Conservation (phyloP, 2,329 filamentous ascomycete genomes). For the Alternaria gaisen region DNA sequence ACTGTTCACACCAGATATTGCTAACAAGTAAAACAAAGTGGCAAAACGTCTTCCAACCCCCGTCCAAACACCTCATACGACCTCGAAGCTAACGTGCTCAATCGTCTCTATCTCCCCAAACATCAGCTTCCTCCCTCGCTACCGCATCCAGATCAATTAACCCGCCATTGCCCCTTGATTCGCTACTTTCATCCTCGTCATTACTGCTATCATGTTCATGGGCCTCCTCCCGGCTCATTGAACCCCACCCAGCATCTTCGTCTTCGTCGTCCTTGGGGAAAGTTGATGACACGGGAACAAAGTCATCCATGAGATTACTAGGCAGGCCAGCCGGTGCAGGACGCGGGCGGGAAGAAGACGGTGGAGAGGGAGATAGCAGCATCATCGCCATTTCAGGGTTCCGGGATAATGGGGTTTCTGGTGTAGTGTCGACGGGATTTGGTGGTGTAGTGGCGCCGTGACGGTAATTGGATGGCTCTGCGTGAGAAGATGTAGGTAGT, state of each 20-base stretch:
- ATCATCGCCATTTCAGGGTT: slow-evolving; percentile 47
- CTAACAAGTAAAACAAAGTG: not conserved
- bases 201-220: slow-evolving; percentile 18
- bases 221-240: slow-evolving; percentile 40
- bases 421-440: slow-evolving; percentile 8
- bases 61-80: not conserved
- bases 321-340: slow-evolving; percentile 38
- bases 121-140: slow-evolving; percentile 47
- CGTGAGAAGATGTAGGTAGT: not conserved
- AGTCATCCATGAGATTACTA: slow-evolving; percentile 47
- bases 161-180: slow-evolving; percentile 15
- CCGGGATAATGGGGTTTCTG: slow-evolving; percentile 21
- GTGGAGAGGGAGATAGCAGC: slow-evolving; percentile 38
- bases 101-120: slow-evolving; percentile 47
- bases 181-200: slow-evolving; percentile 27
- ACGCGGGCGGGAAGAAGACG: slow-evolving; percentile 16
- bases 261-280: slow-evolving; percentile 32
- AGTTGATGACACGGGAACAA: slow-evolving; percentile 38
- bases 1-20: not conserved
- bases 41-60: fast-evolving
- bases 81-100: not conserved
- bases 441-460: slow-evolving; percentile 15
- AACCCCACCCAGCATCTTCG: slow-evolving; percentile 48
- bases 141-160: slow-evolving; percentile 48
- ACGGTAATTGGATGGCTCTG: not conserved